Percentiles rank a stretch among this genome's conserved stretches.
These are phyloP conservation scores for Tolypocladium ovalisporum DNA, from an alignment of 2,329 filamentous ascomycete genomes.

Conservation along the genomic window DNA sequence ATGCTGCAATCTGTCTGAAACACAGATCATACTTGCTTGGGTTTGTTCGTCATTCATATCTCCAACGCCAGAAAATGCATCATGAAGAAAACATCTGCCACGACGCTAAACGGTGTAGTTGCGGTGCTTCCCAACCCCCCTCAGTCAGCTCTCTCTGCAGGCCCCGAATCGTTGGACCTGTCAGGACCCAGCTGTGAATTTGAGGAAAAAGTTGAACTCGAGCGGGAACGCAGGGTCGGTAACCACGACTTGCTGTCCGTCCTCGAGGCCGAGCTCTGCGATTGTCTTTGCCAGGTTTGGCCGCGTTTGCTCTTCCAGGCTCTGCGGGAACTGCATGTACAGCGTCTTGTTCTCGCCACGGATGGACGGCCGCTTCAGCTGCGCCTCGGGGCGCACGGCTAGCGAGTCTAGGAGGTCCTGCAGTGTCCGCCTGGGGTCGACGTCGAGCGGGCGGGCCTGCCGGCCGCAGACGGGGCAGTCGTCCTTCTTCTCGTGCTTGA, in stretches of 20 bases:
- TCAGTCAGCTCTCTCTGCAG: background rate
- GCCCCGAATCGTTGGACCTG: no score
- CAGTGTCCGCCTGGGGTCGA: conserved; percentile 62
- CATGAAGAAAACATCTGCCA: background rate
- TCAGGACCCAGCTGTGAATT: conserved; percentile 25
- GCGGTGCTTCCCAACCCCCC: background rate
- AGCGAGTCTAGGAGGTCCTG: conserved; percentile 79
- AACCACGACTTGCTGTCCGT: conserved; percentile 84
- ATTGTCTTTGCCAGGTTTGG: conserved; percentile 74
- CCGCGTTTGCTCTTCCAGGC: conserved; percentile 74
- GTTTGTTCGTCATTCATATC: conserved; percentile 3
- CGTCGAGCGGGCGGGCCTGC: conserved; percentile 60
- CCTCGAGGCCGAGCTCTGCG: conserved; percentile 56
- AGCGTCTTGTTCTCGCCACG: conserved; percentile 69
- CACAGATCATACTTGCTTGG: background rate
- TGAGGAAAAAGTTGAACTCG: conserved; percentile 48
- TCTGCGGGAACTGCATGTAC: conserved; percentile 77
- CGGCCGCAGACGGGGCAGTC: conserved; percentile 94
- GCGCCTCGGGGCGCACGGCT: conserved; percentile 73
- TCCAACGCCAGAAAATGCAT: conserved; percentile 18
- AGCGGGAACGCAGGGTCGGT: conserved; percentile 83
- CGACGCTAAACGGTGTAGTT: conserved; percentile 1
- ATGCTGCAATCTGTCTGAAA: background rate
- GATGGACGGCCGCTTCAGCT: conserved; percentile 88
- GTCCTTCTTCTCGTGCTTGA: conserved; percentile 84